Conservation (phyloP, 2,329 filamentous ascomycete genomes). For the Pseudogymnoascus sp. region DNA sequence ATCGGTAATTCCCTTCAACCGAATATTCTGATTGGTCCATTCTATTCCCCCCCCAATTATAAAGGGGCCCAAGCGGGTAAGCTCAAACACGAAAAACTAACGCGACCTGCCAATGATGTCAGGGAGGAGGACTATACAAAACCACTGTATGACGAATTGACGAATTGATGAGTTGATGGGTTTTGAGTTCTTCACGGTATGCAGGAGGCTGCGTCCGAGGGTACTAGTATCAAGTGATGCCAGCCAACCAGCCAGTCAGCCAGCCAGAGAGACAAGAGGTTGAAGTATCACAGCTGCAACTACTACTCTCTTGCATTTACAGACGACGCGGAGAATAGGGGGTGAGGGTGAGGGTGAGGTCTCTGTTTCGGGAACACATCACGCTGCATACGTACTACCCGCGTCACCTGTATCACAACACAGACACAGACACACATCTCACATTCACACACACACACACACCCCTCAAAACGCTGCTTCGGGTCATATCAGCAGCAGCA, state of each 20-base stretch:
- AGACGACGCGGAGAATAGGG: not conserved
- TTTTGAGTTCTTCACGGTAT: not conserved
- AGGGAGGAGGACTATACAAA: too few relatives aligned
- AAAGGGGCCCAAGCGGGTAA: not conserved
- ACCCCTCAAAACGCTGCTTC: not conserved
- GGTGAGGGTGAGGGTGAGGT: not conserved
- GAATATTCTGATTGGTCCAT: not conserved
- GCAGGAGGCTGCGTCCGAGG: not conserved
- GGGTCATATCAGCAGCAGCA: not conserved
- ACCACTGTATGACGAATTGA: too few relatives aligned
- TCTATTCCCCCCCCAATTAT: not conserved
- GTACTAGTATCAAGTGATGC: not conserved
- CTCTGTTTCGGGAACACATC: not conserved
- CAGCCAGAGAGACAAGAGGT: not conserved
- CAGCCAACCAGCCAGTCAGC: too few relatives aligned
- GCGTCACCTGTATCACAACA: not conserved
- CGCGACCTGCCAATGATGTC: not conserved
- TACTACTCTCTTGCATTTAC: not conserved
- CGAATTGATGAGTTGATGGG: too few relatives aligned
- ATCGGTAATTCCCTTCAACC: too few relatives aligned
- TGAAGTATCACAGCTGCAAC: not conserved
- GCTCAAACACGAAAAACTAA: not conserved
- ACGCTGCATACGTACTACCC: not conserved
- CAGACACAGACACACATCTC: not conserved
- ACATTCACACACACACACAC: not conserved